These are phyloP conservation scores for Geopyxis carbonaria DNA, from an alignment of 495 filamentous ascomycete genomes.

Conservation along the genomic window DNA sequence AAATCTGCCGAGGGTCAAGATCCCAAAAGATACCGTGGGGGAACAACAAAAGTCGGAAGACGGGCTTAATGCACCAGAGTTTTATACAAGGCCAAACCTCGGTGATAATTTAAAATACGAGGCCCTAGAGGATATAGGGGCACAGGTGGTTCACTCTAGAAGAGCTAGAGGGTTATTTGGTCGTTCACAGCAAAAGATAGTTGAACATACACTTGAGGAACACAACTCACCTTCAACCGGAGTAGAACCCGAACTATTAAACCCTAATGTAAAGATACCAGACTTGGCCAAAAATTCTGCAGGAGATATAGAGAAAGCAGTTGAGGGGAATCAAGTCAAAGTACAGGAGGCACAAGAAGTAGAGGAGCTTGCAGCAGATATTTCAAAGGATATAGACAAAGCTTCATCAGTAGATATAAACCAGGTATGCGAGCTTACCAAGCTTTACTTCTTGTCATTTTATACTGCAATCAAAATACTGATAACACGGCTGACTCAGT, in stretches of 20 bases:
- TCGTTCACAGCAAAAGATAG: no score
- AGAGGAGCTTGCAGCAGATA: slow-evolving; percentile 19
- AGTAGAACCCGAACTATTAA: no score
- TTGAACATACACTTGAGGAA: no score
- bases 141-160: slow-evolving; percentile 2
- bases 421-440: no score
- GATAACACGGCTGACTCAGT: slow-evolving; percentile 9
- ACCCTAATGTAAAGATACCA: no score
- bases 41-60: slow-evolving; percentile 21
- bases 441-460: background rate
- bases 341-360: slow-evolving; percentile 8
- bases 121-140: slow-evolving; percentile 1
- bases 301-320: no score
- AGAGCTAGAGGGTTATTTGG: slow-evolving; percentile 4
- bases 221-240: no score
- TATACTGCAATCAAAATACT: slow-evolving; percentile 1
- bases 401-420: no score
- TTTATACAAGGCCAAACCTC: slow-evolving; percentile 20
- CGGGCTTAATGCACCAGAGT: slow-evolving; percentile 30
- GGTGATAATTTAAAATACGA: slow-evolving; percentile 1
- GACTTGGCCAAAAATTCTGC: no score
- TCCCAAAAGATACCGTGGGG: slow-evolving; percentile 38
- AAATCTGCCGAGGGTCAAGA: slow-evolving; percentile 39
- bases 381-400: slow-evolving; percentile 15
- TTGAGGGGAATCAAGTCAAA: background rate